Evolutionary conservation across 2,329 filamentous ascomycete genomes (phyloP).

Genomic region (Leptographium procerum): DNA sequence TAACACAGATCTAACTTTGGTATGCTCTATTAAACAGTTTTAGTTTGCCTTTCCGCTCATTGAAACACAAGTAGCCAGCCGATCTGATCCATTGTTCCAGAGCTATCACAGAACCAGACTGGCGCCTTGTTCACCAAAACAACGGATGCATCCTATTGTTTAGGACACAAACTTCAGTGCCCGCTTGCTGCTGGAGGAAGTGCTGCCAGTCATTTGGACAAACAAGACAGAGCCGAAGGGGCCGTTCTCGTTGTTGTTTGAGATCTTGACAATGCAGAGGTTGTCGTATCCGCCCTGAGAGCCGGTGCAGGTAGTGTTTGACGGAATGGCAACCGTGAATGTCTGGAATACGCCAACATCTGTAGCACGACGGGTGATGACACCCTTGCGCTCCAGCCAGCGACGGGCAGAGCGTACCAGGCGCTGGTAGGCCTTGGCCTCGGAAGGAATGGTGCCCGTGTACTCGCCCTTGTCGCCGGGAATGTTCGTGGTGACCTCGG

Average conservation of each 20-base stretch:
- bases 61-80: no score
- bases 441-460: neutral
- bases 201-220: slow-evolving; percentile 14
- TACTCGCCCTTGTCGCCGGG: slow-evolving; percentile 14
- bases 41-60: no score
- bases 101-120: neutral
- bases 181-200: neutral
- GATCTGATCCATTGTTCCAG: neutral
- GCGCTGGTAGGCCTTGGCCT: neutral
- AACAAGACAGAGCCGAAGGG: slow-evolving; percentile 42
- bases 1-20: no score
- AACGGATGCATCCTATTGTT: neutral
- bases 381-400: neutral
- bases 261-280: slow-evolving; percentile 51
- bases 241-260: slow-evolving; percentile 48
- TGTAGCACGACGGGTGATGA: neutral
- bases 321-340: slow-evolving; percentile 46
- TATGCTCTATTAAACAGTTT: no score
- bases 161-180: neutral
- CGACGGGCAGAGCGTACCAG: neutral
- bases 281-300: slow-evolving; percentile 46
- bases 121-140: no score
- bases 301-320: slow-evolving; percentile 44
- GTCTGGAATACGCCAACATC: slow-evolving; percentile 17
- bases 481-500: slow-evolving; percentile 43